These are phyloP conservation scores for Chaetomiaceae sp. DNA, from an alignment of 2,329 filamentous ascomycete genomes.

Conservation along the genomic window DNA sequence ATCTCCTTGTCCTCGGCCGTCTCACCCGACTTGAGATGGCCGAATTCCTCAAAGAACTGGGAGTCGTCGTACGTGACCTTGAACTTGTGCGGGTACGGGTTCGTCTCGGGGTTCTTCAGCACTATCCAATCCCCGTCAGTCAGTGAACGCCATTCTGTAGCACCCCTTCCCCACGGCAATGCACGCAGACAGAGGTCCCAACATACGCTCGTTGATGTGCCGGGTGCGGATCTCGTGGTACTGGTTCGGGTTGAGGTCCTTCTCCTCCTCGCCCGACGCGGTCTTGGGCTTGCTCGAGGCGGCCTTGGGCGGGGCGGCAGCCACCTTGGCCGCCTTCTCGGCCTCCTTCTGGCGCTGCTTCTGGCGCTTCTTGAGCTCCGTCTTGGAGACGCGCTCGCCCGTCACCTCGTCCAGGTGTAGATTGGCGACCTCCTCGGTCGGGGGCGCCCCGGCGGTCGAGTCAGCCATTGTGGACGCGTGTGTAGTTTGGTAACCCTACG, in stretches of 20 bases:
- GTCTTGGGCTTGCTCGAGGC: constrained; percentile 45
- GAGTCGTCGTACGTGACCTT: constrained; percentile 74
- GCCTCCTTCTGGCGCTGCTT: constrained; percentile 85
- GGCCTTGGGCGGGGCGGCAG: constrained; percentile 43
- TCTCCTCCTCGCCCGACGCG: constrained; percentile 58
- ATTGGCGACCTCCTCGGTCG: constrained; percentile 56
- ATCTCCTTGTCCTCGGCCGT: constrained; percentile 68
- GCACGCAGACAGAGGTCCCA: background rate
- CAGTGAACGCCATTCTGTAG: background rate
- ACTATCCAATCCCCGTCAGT: constrained; percentile 30
- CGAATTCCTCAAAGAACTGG: constrained; percentile 73
- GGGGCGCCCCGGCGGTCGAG: constrained; percentile 28
- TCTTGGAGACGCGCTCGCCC: constrained; percentile 75
- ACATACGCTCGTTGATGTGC: constrained; percentile 57
- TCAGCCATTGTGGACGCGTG: constrained; percentile 22
- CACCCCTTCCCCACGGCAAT: background rate
- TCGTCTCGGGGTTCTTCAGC: constrained; percentile 64
- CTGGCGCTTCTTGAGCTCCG: constrained; percentile 88
- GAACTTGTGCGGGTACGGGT: constrained; percentile 94
- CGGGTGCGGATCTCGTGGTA: constrained; percentile 96
- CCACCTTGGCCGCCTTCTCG: constrained; percentile 82
- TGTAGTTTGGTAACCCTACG: background rate
- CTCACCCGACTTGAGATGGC: constrained; percentile 82
- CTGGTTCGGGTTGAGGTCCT: constrained; percentile 53
- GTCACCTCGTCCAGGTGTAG: constrained; percentile 88